Evolutionary conservation across 306 rosid species (phyloP).

Genomic region (Sindora glabra): DNA sequence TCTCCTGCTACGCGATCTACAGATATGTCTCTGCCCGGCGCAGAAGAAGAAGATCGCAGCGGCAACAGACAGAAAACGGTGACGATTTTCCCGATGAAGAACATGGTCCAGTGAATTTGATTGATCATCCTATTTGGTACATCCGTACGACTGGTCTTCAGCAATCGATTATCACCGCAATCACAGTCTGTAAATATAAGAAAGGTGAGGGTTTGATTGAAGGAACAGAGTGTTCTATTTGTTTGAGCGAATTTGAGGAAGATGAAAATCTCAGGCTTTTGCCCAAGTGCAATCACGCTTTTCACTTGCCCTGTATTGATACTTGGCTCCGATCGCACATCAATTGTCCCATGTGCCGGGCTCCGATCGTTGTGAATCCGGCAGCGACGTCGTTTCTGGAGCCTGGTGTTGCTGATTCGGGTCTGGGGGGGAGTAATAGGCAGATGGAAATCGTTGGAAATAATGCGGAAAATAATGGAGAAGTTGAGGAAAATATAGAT

Average conservation of each 20-base stretch:
- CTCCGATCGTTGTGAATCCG: neutral
- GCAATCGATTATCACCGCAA: slow-evolving; percentile 23
- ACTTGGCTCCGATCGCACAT: too few relatives aligned
- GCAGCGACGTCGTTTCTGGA: neutral
- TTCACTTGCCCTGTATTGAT: too few relatives aligned
- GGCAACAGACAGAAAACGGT: neutral
- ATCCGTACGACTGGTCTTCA: slow-evolving; percentile 41
- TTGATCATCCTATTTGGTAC: slow-evolving; percentile 49
- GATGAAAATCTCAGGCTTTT: too few relatives aligned
- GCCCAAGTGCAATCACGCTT: too few relatives aligned
- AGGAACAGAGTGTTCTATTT: too few relatives aligned
- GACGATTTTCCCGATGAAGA: slow-evolving; percentile 29
- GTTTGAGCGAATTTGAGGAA: too few relatives aligned
- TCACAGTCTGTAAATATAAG: too few relatives aligned
- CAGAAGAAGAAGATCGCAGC: neutral
- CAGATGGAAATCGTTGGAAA: neutral
- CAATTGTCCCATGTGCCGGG: too few relatives aligned
- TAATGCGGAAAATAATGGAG: neutral
- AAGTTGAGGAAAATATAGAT: neutral
- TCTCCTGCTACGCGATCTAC: slow-evolving; percentile 11
- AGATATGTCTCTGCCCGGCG: slow-evolving; percentile 1
- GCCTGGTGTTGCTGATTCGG: neutral
- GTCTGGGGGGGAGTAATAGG: slow-evolving; percentile 7
- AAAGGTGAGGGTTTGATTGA: too few relatives aligned
- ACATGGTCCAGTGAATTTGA: slow-evolving; percentile 21